These are phyloP conservation scores for Cryphonectria carpinicola DNA, from an alignment of 2,329 filamentous ascomycete species.

Conservation along the genomic window DNA sequence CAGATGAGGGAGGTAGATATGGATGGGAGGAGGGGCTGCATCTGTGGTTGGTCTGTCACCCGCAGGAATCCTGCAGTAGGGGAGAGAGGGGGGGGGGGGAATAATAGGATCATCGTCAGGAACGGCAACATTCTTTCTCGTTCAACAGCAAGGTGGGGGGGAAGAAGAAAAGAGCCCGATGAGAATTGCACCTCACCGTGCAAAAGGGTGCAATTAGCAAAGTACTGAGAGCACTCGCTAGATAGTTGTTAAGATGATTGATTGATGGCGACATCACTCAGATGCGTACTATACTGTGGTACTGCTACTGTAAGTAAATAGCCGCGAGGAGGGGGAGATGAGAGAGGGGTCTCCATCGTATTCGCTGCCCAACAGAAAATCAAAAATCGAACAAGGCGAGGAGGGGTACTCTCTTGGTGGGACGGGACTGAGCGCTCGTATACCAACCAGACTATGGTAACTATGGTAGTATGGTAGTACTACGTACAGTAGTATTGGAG, in stretches of 20 bases:
- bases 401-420: background rate
- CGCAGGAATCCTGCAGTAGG: slow-evolving; percentile 3
- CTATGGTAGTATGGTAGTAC: background rate
- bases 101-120: background rate
- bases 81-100: background rate
- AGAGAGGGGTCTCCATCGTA: background rate
- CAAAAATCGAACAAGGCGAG: no score
- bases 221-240: background rate
- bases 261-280: background rate
- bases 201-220: no score
- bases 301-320: background rate
- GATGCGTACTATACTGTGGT: background rate
- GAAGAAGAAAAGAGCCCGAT: no score
- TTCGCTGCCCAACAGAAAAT: background rate
- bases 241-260: background rate
- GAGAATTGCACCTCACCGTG: no score
- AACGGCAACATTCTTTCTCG: background rate
- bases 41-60: background rate
- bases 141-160: background rate
- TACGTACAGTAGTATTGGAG: background rate
- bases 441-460: background rate
- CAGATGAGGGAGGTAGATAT: slow-evolving; percentile 12
- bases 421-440: slow-evolving; percentile 4
- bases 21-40: background rate
- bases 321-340: background rate